phyloP scores from a whole-genome alignment of 2,329 filamentous ascomycete genomes.

The Trichophyton schoenleinii region DNA sequence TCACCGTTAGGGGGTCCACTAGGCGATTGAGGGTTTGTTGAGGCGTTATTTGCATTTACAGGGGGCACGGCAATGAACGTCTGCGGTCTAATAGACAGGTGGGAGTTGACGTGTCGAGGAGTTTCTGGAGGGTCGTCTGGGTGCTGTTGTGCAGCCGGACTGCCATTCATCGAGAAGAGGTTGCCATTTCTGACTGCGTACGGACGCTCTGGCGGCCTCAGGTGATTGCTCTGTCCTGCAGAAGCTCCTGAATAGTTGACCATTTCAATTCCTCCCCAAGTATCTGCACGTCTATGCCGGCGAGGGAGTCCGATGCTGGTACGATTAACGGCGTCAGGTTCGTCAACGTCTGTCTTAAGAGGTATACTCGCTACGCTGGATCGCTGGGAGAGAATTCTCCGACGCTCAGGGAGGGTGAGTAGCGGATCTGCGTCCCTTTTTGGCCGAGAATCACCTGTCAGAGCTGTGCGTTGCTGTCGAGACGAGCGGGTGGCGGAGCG shows the following conservation, averaged over 20 bases:
- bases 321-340: conserved; percentile 34
- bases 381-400: conserved; percentile 39
- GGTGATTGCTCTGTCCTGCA: conserved; percentile 15
- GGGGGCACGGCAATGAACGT: conserved; percentile 29
- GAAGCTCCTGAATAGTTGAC: conserved; percentile 17
- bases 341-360: conserved; percentile 36
- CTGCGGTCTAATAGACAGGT: conserved; percentile 30
- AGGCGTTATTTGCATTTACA: conserved; percentile 7
- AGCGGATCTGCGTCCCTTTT: conserved; percentile 41
- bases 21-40: conserved; percentile 13
- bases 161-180: not conserved
- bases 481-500: conserved; percentile 37
- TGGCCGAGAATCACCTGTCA: conserved; percentile 15
- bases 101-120: conserved; percentile 29
- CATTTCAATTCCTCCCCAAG: conserved; percentile 15
- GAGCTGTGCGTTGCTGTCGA: conserved; percentile 22
- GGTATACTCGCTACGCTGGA: conserved; percentile 35
- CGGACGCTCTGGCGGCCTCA: conserved; percentile 19
- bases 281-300: conserved; percentile 27
- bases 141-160: not conserved
- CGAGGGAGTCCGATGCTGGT: conserved; percentile 42
- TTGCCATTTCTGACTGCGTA: conserved; percentile 3
- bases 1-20: conserved; percentile 20
- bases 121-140: conserved; percentile 16
- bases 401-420: conserved; percentile 45